Evolutionary conservation across 768 basidiomycete genomes (phyloP).

Genomic region (Leccinum fibrillosum): DNA sequence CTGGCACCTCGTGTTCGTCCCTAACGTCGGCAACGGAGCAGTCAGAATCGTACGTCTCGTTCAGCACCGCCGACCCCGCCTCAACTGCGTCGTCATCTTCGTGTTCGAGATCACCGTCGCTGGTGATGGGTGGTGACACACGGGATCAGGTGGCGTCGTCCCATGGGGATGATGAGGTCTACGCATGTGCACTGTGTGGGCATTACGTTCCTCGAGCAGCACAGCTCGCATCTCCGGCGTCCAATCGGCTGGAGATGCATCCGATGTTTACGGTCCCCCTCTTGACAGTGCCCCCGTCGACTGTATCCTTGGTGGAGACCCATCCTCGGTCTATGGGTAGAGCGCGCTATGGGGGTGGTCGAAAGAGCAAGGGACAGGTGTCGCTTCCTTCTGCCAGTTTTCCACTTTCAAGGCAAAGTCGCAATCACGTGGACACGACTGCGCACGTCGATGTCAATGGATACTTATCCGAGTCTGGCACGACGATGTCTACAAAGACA

Average conservation of each 20-base stretch:
- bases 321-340: not conserved
- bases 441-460: not conserved
- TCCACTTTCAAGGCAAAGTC: not conserved
- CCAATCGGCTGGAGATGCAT: conserved; percentile 8
- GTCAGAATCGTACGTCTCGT: conserved; percentile 21
- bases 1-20: conserved; percentile 18
- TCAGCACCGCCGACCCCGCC: conserved; percentile 16
- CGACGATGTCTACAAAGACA: not conserved
- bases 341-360: not conserved
- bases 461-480: not conserved
- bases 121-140: not conserved
- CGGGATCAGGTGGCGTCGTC: not conserved
- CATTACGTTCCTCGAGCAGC: conserved; percentile 3
- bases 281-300: conserved; percentile 18
- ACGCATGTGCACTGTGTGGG: conserved; percentile 20
- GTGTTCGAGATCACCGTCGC: conserved; percentile 16
- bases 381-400: not conserved
- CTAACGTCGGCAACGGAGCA: conserved; percentile 21
- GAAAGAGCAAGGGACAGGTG: not conserved
- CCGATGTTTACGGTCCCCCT: conserved; percentile 32
- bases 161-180: not conserved
- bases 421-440: not conserved
- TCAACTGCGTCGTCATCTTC: conserved; percentile 12
- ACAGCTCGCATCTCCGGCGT: not conserved
- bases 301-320: not conserved